phyloP scores from a whole-genome alignment of 257 asterid species.

The Capsicum chinense region DNA sequence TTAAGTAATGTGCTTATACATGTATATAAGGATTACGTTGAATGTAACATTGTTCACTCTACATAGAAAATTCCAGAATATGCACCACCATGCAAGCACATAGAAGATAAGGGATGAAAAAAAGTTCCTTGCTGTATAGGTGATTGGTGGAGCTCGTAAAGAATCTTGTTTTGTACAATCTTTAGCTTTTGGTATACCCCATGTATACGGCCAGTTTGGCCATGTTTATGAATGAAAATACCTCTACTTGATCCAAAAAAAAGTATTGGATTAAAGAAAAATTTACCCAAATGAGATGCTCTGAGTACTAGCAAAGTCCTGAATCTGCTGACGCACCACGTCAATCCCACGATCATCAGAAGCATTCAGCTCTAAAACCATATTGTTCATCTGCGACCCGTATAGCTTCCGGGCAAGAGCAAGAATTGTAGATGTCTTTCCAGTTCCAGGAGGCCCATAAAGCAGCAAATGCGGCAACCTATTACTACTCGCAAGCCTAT shows the following conservation, averaged over 20 bases:
- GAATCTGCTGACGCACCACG: conserved; percentile 96
- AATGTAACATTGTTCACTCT: not conserved
- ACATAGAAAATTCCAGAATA: not conserved
- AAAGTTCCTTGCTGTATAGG: too few species aligned
- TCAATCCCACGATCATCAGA: conserved; percentile 98
- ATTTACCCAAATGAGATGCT: conserved; percentile 89
- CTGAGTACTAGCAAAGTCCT: conserved; percentile 98
- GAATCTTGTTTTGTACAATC: too few species aligned
- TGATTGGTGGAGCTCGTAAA: too few species aligned
- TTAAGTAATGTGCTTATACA: not conserved
- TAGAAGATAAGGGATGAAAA: not conserved
- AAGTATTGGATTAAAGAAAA: not conserved
- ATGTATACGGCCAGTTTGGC: too few species aligned
- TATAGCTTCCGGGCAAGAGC: conserved; percentile 93
- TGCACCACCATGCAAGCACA: not conserved
- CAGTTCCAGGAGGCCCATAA: conserved; percentile 99
- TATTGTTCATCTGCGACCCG: conserved; percentile 78
- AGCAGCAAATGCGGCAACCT: conserved; percentile 90
- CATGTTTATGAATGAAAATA: too few species aligned
- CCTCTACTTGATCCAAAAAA: too few species aligned
- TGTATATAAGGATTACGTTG: not conserved
- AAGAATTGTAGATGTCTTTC: conserved; percentile 92
- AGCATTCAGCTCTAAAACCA: conserved; percentile 97
- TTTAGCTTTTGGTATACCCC: too few species aligned
- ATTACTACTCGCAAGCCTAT: conserved; percentile 85